phyloP scores from a whole-genome alignment of 352 stramenopile species.

The Blastocystis sp. region DNA sequence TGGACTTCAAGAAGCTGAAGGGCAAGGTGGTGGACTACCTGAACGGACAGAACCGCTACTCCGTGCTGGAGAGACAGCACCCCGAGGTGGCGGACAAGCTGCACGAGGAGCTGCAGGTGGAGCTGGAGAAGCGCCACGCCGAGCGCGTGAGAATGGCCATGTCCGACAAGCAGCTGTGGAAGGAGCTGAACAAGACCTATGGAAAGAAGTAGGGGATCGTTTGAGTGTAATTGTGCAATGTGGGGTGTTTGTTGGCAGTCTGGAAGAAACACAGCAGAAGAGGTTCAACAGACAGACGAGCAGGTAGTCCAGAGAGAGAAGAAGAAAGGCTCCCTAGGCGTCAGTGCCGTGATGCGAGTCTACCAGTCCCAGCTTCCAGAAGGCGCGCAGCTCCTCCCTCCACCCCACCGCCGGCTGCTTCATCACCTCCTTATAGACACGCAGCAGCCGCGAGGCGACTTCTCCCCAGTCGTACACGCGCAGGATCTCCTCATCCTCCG shows the following conservation, averaged over 20 bases:
- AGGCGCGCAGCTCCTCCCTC: neutral
- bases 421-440: conserved; percentile 26
- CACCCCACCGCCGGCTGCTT: neutral
- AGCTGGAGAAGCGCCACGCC: conserved; percentile 53
- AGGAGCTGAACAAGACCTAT: conserved; percentile 57
- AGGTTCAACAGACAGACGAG: conserved; percentile 18
- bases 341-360: neutral
- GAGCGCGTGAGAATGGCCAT: conserved; percentile 69
- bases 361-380: conserved; percentile 46
- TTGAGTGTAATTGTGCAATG: conserved; percentile 1
- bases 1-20: conserved; percentile 69
- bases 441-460: neutral
- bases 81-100: neutral
- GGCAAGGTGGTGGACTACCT: conserved; percentile 25
- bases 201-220: conserved; percentile 57
- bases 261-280: neutral
- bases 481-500: conserved; percentile 18
- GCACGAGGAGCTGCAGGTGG: neutral
- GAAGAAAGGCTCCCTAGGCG: conserved; percentile 10
- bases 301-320: conserved; percentile 9
- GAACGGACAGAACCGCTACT: neutral
- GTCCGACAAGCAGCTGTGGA: conserved; percentile 67
- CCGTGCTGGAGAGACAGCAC: neutral
- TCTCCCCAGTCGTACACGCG: conserved; percentile 37
- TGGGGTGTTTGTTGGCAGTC: neutral